phyloP scores from a whole-genome alignment of 768 basidiomycete genomes.

The Lactifluus piperatus region DNA sequence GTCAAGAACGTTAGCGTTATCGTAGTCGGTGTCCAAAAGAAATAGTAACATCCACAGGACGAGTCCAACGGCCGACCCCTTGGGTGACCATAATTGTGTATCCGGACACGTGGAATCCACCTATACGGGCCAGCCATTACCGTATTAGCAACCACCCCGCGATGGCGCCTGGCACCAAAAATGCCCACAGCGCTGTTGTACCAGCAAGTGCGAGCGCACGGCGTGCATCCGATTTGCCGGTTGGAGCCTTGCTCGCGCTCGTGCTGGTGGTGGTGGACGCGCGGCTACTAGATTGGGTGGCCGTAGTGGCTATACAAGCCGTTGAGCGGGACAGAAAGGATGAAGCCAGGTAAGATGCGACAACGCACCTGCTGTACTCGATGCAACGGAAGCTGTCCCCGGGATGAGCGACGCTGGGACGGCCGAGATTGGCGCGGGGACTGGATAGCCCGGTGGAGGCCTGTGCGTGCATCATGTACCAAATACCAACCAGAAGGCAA shows the following conservation, averaged over 20 bases:
- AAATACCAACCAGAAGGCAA: not conserved
- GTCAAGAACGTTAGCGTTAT: not conserved
- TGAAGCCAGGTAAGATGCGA: not conserved
- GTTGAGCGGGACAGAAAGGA: not conserved
- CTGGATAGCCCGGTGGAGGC: not conserved
- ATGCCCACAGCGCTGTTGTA: not conserved
- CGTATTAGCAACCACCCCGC: not conserved
- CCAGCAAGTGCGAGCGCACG: not conserved
- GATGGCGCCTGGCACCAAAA: not conserved
- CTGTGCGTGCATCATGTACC: not conserved
- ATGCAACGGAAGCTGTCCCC: not conserved
- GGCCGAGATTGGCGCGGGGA: constrained; percentile 6
- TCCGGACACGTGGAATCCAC: not conserved
- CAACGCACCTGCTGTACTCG: not conserved
- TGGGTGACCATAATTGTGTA: not conserved
- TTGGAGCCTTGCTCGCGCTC: not conserved
- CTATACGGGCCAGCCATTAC: not conserved
- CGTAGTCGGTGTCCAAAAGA: not conserved
- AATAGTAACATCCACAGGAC: not conserved
- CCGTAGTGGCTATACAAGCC: not conserved
- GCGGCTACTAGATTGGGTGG: not conserved
- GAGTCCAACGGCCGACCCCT: not conserved
- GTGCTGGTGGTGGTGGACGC: not conserved
- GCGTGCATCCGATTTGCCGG: not conserved
- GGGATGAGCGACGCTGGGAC: constrained; percentile 11